Conservation (phyloP, 345 rosid genomes). For the Salix caprea region DNA sequence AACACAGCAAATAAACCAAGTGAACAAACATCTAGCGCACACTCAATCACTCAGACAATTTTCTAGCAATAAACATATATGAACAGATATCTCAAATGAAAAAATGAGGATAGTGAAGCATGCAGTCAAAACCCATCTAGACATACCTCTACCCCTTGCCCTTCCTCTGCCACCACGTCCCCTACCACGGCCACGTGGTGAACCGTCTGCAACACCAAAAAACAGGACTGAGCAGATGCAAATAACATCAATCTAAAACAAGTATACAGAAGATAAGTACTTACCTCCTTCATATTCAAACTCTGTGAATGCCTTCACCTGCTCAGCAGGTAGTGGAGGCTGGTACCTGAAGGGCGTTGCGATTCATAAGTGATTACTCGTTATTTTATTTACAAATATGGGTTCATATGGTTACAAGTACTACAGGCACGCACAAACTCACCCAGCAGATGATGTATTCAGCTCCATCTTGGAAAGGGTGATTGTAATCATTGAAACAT, state of each 20-base stretch:
- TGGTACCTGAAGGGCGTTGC: conserved; percentile 21
- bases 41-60: background rate
- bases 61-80: background rate
- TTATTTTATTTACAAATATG: background rate
- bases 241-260: background rate
- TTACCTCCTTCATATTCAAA: conserved; percentile 32
- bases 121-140: background rate
- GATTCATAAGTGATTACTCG: background rate
- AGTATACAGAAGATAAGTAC: background rate
- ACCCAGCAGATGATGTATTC: conserved; percentile 73
- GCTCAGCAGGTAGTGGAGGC: conserved; percentile 26
- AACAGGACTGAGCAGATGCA: background rate
- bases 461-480: conserved; percentile 77
- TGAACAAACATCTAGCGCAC: background rate
- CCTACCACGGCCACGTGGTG: conserved; percentile 26
- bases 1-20: background rate
- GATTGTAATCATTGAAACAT: conserved; percentile 92
- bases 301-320: conserved; percentile 25
- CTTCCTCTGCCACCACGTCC: conserved; percentile 32
- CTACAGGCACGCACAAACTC: conserved; percentile 20
- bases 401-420: background rate
- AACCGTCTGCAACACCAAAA: conserved; percentile 23
- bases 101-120: background rate
- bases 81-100: background rate
- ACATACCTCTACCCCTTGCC: conserved; percentile 24